Base-by-base conservation (phyloP, 305 asterid genomes). In the Fraxinus dipetala region DNA sequence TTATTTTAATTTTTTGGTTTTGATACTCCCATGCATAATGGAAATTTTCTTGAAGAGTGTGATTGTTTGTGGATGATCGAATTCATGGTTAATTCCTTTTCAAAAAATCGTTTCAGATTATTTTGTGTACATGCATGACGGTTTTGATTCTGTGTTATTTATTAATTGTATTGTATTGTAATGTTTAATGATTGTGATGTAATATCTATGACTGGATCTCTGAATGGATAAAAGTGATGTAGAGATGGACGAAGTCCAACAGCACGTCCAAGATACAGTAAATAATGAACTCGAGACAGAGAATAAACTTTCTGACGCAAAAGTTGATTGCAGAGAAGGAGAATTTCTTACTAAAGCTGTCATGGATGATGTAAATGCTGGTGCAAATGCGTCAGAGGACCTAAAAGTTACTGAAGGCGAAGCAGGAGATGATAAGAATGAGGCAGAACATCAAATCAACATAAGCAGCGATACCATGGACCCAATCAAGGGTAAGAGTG, bases 201-300 rank as follows among this genome's bases (percentile, higher is more conserved):
- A 6, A 54, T 75, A 32, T 59, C n/a, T 89, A 81, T 22, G 83
- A 74, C 36, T 79, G 78, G 84, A 72, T 84, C 2, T 85, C 77
- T 20, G 38, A n/a, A 88, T 89, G 92, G 87, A 83, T 82, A 87
- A 82, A 73, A 81, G 78, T 34, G 88, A 86, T 43, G 80, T 86
- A 22, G 88, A 85, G 77, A 88, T 88, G 89, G 89, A 81, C 77
- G 90, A 79, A 80, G 79, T 76, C 0, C 84, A 70, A 36, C 76
- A 74, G 36, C 77, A 51, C 69, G 26, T 83, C 28, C 85, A 77
- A 28, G 80, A 51, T 80, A 76, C 67, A 5, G 74, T 63, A 16
- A 11, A 45, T 43, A 59, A 31, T 31, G 70, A 18, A 6, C 43
- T 51, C 54, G 81, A 69, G 22, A 32, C 82, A 4, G 54, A 81